A percentile compares a stretch with the other conserved stretches of the same genome.
These are phyloP conservation scores for Eucalyptus polybractea DNA, from an alignment of 345 rosid species.

Conservation along the genomic window DNA sequence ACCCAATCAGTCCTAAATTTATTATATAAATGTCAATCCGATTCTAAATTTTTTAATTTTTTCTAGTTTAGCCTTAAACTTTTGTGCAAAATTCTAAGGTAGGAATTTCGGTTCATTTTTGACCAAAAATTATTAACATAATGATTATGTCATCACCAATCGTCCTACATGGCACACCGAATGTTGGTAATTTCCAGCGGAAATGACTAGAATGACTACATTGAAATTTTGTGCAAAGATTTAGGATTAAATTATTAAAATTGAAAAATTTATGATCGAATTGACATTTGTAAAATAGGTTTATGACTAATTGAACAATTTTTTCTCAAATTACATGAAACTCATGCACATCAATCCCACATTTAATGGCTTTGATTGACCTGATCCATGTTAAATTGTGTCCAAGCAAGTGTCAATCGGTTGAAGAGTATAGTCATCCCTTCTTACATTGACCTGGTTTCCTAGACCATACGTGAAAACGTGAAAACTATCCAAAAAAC, in stretches of 20 bases:
- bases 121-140: not conserved
- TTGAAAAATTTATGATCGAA: not conserved
- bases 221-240: too few relatives aligned
- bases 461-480: not conserved
- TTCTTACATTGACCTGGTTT: not conserved
- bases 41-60: not conserved
- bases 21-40: not conserved
- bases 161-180: not conserved
- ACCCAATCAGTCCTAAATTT: not conserved
- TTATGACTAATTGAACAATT: not conserved
- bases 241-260: not conserved
- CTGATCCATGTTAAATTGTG: not conserved
- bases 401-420: not conserved
- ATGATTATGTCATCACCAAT: accelerated
- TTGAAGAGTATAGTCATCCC: not conserved
- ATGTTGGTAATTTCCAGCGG: too few relatives aligned
- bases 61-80: not conserved
- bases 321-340: not conserved
- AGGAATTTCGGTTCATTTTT: not conserved
- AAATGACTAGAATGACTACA: too few relatives aligned
- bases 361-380: not conserved
- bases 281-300: not conserved
- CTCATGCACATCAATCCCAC: not conserved
- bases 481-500: not conserved
- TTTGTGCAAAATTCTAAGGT: not conserved